Conservation (phyloP, 148 eudicot species). For the Camellia japonica region DNA sequence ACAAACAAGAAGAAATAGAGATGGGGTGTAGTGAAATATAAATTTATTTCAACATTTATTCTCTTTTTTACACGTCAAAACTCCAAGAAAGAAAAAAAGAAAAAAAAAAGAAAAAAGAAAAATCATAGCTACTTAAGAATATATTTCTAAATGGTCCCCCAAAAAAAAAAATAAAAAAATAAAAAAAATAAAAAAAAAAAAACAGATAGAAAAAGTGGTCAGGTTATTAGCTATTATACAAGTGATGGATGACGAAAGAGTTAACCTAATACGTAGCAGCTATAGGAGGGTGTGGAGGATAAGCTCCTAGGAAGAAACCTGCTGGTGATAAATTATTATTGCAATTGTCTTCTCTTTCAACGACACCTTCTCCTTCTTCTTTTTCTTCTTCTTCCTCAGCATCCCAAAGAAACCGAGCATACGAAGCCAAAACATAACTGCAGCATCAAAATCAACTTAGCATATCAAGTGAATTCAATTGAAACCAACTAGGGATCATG, state of each 20-base stretch:
- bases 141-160: neutral
- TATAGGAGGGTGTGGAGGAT: neutral
- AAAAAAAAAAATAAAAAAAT: too few relatives aligned
- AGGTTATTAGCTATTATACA: constrained; percentile 10
- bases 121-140: neutral
- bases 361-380: constrained; percentile 9
- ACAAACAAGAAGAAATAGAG: neutral
- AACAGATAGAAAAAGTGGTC: neutral
- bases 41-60: neutral
- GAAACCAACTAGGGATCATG: neutral
- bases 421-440: constrained; percentile 63
- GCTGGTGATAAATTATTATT: neutral
- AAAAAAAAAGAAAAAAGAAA: neutral
- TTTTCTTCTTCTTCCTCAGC: constrained; percentile 50
- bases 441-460: constrained; percentile 5
- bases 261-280: neutral
- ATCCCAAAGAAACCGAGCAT: constrained; percentile 68
- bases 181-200: neutral
- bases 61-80: neutral
- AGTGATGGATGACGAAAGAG: neutral
- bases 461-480: neutral
- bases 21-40: neutral
- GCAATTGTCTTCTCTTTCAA: neutral
- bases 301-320: neutral
- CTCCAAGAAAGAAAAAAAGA: neutral